phyloP scores from a whole-genome alignment of 2,329 filamentous ascomycete genomes.

The Keithomyces neogunnii region DNA sequence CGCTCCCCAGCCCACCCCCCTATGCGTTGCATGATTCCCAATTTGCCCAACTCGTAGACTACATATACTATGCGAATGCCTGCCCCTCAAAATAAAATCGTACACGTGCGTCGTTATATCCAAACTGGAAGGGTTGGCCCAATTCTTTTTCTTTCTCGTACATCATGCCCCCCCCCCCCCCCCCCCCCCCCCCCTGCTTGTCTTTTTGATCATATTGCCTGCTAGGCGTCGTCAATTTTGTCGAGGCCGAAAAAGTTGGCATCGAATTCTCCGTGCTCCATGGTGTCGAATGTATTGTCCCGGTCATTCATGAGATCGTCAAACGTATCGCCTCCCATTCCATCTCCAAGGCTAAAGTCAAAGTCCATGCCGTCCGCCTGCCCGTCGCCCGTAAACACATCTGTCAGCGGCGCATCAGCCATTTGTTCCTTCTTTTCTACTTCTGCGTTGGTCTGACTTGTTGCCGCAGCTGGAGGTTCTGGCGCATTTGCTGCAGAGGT shows the following conservation, averaged over 20 bases:
- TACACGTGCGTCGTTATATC: neutral
- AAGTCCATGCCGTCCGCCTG: slow-evolving; percentile 29
- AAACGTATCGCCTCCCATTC: slow-evolving; percentile 32
- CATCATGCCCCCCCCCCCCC: neutral
- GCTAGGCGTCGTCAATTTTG: slow-evolving; percentile 14
- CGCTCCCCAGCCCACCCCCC: neutral
- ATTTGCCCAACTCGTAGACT: neutral
- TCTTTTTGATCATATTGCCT: neutral
- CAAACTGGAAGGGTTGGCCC: neutral
- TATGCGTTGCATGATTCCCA: neutral
- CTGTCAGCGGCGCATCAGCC: slow-evolving; percentile 27
- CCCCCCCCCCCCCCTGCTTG: neutral
- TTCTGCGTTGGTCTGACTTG: slow-evolving; percentile 9
- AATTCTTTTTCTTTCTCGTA: neutral
- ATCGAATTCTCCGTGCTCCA: slow-evolving; percentile 39
- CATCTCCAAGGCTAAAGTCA: slow-evolving; percentile 21
- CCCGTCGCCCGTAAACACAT: slow-evolving; percentile 37
- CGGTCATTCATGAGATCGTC: slow-evolving; percentile 41
- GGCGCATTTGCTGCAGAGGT: slow-evolving; percentile 6
- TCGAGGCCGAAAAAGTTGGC: slow-evolving; percentile 36
- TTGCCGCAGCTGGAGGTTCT: slow-evolving; percentile 3
- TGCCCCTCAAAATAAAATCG: neutral
- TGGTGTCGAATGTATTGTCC: slow-evolving; percentile 29
- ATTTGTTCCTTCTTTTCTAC: slow-evolving; percentile 20
- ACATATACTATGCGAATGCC: neutral